Evolutionary conservation across 2,329 filamentous ascomycete genomes (phyloP), one percentile per base, ranked within the genome.

Genomic region (Botrytis deweyae): DNA sequence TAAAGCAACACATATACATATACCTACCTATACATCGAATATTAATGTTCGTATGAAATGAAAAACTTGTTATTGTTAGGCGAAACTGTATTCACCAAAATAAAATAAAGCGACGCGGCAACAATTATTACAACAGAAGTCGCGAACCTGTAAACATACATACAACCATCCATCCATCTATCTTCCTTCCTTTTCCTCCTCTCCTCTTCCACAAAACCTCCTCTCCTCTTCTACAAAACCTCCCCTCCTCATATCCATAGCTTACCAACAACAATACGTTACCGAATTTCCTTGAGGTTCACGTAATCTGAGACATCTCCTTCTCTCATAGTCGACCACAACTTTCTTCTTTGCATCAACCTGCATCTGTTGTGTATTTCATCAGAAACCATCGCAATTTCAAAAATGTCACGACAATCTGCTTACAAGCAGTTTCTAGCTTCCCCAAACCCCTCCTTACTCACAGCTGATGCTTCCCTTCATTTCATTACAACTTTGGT

Each of bases 401-500:
- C n/a, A 25, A 44, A 62, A 59, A 88, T 88, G 86, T 82, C 86
- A 76, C 81, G 87, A 76, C 85, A 86, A 76, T 80, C 83, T 78
- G 82, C 87, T 75, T 95, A 95, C 85, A 88, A 90, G 86, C 88
- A 89, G 84, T 95, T 94, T 82, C 86, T 95, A 73, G 86, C 88
- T 80, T 86, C 89, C 76, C 92, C 92, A 76, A 90, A 85, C 83
- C 84, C 89, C 72, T 88, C 89, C 73, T 84, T 88, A 73, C 85
- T 95, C 79, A 87, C 90, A 52, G 84, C 87, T 72, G 87, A 91
- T 82, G 91, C 91, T 74, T 88, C 91, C 63, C 85, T 95, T 78
- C 90, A 95, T 86, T 99, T 98, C 86, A 91, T 98, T 82, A 94
- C 95, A 73, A 97, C 95, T 12, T 91, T 94, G 20, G 94, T 91